Evolutionary conservation across 2,329 filamentous ascomycete species (phyloP), one percentile per base, ranked within the genome.

Genomic region (Alternaria ethzedia): DNA sequence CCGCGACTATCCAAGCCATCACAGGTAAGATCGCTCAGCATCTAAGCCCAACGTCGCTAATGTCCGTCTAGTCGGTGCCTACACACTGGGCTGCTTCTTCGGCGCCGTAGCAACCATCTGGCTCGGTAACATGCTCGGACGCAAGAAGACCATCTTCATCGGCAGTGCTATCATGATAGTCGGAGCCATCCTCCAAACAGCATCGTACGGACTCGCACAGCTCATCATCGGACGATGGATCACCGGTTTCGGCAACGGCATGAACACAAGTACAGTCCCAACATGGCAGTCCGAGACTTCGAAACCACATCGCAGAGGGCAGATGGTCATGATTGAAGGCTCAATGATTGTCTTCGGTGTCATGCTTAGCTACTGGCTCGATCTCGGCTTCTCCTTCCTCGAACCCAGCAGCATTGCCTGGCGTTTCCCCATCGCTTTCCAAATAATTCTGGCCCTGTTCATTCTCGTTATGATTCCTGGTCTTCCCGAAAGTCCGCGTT

Each of bases 121-220:
- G 76, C 75, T 87, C 9, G 89, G 88, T 28, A 89, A 91, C 65
- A 79, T 83, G 10, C 83, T 89, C 44, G 88, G 88, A 23, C 82
- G 88, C 32, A 83, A 84, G 73, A 80, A 85, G 43, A 85, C 84
- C 2, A 88, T 89, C 56, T 86, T 90, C 69, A 81, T 87, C n/a
- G 89, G 89, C 15, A 85, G 84, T 9, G 65, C 80, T 11, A 84
- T 90, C 67, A 87, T 89, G 83, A 80, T 88, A 15, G 58, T 89
- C 32, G 88, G 88, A 13, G 87, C 87, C 32, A 80, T 86, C 9
- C 84, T 91, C 41, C 89, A 91, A 71, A 78, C 86, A 13, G 76
- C 83, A 12, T 82, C 83, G 2, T 85, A 82, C 66, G 75, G 80
- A 64, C 80, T 84, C 10, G 79, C 77, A 20, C 79, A 81, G 54